phyloP scores from a whole-genome alignment of 352 stramenopile species.

The Pythium brachiatum region DNA sequence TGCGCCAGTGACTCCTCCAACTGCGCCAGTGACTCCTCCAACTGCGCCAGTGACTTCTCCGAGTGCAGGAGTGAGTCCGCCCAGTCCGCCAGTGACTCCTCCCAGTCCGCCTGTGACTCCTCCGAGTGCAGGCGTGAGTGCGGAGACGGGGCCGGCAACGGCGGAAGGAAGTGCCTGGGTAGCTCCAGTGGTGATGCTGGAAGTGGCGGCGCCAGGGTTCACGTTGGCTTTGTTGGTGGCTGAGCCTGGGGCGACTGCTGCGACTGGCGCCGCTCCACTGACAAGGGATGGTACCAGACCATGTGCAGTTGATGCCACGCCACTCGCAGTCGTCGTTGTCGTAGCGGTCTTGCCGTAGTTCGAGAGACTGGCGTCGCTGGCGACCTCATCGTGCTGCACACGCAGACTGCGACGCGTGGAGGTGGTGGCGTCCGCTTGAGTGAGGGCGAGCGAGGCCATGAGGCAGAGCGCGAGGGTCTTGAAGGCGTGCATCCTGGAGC shows the following conservation, averaged over 20 bases:
- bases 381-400: constrained; percentile 5
- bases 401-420: not conserved
- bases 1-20: too few relatives aligned
- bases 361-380: not conserved
- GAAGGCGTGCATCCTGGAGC: not conserved
- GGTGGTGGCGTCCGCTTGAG: not conserved
- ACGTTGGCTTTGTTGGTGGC: constrained; percentile 10
- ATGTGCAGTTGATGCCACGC: not conserved
- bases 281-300: too few relatives aligned
- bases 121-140: not conserved
- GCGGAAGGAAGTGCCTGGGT: not conserved
- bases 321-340: not conserved
- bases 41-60: too few relatives aligned
- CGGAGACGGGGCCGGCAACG: not conserved
- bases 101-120: too few relatives aligned
- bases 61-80: too few relatives aligned
- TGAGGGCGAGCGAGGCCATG: not conserved
- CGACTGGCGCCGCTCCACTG: too few relatives aligned
- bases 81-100: too few relatives aligned
- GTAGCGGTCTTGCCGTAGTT: not conserved
- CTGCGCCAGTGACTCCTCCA: too few relatives aligned
- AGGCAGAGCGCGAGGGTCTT: not conserved
- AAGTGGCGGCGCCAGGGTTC: not conserved
- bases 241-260: too few relatives aligned
- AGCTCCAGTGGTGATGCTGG: constrained; percentile 12